A percentile compares a stretch with the other conserved stretches of the same genome.
Conservation (phyloP, 164 flowering plant genomes). For the Malania oleifera region DNA sequence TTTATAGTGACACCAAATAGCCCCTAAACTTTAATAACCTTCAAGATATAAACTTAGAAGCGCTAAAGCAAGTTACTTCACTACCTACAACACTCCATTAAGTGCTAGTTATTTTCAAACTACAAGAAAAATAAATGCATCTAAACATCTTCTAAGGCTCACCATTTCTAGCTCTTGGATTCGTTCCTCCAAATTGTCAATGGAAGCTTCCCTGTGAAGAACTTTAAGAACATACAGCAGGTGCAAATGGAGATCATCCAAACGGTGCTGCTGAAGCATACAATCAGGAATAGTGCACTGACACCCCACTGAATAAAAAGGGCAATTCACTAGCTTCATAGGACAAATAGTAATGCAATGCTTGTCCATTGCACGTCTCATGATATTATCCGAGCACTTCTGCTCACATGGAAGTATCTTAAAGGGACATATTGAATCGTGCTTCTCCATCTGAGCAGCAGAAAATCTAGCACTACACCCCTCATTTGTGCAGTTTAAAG, state of each 20-base stretch:
- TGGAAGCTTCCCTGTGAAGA: background rate
- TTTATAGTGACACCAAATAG: too few relatives aligned
- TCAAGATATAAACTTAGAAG: too few relatives aligned
- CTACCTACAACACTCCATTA: too few relatives aligned
- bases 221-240: background rate
- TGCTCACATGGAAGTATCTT: background rate
- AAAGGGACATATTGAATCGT: background rate
- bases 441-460: background rate
- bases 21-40: too few relatives aligned
- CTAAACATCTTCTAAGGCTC: too few relatives aligned
- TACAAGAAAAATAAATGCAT: background rate
- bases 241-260: background rate
- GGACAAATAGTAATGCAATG: constrained; percentile 3
- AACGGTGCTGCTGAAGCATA: background rate
- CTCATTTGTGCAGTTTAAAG: background rate
- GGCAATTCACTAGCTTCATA: constrained; percentile 5
- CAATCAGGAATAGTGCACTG: background rate
- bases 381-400: too few relatives aligned
- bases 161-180: background rate
- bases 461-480: background rate
- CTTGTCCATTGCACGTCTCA: constrained; percentile 1
- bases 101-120: too few relatives aligned
- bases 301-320: background rate
- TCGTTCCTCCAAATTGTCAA: background rate
- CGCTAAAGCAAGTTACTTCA: too few relatives aligned